A percentile compares a stretch with the other conserved stretches of the same genome.
Conservation (phyloP, 257 asterid species). For the Striga asiatica region DNA sequence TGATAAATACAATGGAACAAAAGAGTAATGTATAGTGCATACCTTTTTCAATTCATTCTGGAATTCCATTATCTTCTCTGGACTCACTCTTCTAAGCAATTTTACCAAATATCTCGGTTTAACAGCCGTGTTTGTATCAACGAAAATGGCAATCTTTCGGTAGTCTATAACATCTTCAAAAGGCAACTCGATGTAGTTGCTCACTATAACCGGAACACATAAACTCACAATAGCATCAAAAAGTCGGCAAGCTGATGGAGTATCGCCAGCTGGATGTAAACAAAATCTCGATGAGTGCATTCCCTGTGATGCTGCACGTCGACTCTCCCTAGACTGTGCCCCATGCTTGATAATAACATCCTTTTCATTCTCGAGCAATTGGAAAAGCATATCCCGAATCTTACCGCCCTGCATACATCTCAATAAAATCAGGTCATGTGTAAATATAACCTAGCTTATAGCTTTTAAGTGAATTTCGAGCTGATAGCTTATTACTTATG, state of each 20-base stretch:
- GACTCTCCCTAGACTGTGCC: conserved; percentile 92
- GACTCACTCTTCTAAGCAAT: conserved; percentile 1
- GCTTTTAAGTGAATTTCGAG: too few relatives aligned
- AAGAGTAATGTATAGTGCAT: too few relatives aligned
- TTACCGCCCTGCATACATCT: conserved; percentile 95
- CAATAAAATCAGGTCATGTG: too few relatives aligned
- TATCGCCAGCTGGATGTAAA: conserved; percentile 74
- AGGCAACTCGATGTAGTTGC: conserved; percentile 72
- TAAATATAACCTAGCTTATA: too few relatives aligned
- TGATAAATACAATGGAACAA: too few relatives aligned
- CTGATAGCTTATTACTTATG: too few relatives aligned
- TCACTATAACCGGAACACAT: conserved; percentile 77
- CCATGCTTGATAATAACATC: conserved; percentile 82
- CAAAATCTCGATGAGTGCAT: conserved; percentile 76
- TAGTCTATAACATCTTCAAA: conserved; percentile 68
- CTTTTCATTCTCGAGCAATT: conserved; percentile 71
- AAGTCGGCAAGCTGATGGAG: conserved; percentile 78
- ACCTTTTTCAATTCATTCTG: conserved; percentile 77
- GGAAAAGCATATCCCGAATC: conserved; percentile 81
- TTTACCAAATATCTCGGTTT: conserved; percentile 28
- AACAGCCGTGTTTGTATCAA: conserved; percentile 45
- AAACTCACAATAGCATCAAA: conserved; percentile 78
- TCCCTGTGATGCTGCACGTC: conserved; percentile 83
- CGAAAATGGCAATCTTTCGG: conserved; percentile 47
- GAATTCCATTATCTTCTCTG: conserved; percentile 40